Base-by-base conservation (phyloP, 1,284 basidiomycete genomes). In the Microbotryum scabiosae region DNA sequence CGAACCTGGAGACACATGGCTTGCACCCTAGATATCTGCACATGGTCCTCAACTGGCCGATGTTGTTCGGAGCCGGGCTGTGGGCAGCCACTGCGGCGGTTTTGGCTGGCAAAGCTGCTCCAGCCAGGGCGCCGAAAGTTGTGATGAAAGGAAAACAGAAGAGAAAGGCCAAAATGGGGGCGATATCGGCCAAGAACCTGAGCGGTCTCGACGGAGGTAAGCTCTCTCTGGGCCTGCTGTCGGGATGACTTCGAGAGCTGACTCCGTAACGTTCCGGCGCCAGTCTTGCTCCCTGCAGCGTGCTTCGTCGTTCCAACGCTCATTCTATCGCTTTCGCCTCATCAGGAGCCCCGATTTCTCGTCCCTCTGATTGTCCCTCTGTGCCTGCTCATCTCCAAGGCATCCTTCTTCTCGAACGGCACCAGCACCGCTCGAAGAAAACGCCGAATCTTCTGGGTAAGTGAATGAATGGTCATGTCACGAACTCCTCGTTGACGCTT, bases 291-390 rank as follows among this genome's bases (percentile, higher is more conserved):
- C 46, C 23, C 50, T 68, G 36, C 36, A 41, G 55, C 57, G 2
- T 47, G 53, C 1, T 36, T 63, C 46, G 8, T 58, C 26, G 20
- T 64, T 1, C 61, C 65, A 0, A 32, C 52, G 16, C 26, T 51
- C 2, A 26, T 70, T 20, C 69, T 76, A 3, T 75, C 75, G 10
- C 56, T 73, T 25, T 71, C 71, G 18, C 73, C 75, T 1, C 75
- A 76, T 49, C 75, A 76, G 59, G 75, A 76, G 57, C 70, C 74
- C 12, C 70, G 75, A 16, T 76, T 76, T 57, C 67, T 76, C 6
- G 58, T 76, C 1, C 70, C 75, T 0, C 67, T 76, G 21, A 45
- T 70, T 23, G 53, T 74, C 4, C 75, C 75, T 0, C n/a, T 69
- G 21, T 50, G 28, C 12, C 46, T 66, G 2, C 54, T 69, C 20